Conservation (phyloP, 352 stramenopile species). For the Phytophthora europaea region DNA sequence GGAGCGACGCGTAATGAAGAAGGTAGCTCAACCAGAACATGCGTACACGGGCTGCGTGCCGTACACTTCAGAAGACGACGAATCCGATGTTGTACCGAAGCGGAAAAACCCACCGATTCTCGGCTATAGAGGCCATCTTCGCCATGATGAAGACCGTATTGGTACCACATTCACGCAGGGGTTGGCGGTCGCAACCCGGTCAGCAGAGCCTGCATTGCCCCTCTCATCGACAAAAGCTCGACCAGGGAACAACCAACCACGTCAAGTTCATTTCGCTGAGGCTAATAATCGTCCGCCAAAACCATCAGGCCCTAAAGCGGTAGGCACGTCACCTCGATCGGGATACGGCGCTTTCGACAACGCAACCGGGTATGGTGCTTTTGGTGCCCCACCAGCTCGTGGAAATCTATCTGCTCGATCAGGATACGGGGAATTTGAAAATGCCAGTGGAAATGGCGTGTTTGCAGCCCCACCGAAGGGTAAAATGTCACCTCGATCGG, state of each 20-base stretch:
- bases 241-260: conserved; percentile 9
- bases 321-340: conserved; percentile 32
- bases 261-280: conserved; percentile 35
- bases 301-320: not conserved
- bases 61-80: conserved; percentile 25
- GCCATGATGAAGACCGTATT: conserved; percentile 65
- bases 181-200: conserved; percentile 42
- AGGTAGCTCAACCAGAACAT: conserved; percentile 71
- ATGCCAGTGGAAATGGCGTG: conserved; percentile 37
- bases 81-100: conserved; percentile 28
- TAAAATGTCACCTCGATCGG: conserved; percentile 32
- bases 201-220: conserved; percentile 17
- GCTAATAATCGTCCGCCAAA: conserved; percentile 15
- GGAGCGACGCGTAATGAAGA: conserved; percentile 76
- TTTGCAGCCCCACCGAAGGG: conserved; percentile 20
- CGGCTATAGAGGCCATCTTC: conserved; percentile 72
- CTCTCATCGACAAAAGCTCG: conserved; percentile 6
- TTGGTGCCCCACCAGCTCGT: conserved; percentile 11
- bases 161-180: conserved; percentile 79
- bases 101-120: conserved; percentile 57
- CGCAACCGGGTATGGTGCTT: conserved; percentile 30
- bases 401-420: conserved; percentile 24
- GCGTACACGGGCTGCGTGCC: conserved; percentile 69
- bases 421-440: conserved; percentile 42
- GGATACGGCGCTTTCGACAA: conserved; percentile 42